A percentile compares a stretch with the other conserved stretches of the same genome.
Conservation (phyloP, 139 green algal species). For the Pycnococcus provasolii region DNA sequence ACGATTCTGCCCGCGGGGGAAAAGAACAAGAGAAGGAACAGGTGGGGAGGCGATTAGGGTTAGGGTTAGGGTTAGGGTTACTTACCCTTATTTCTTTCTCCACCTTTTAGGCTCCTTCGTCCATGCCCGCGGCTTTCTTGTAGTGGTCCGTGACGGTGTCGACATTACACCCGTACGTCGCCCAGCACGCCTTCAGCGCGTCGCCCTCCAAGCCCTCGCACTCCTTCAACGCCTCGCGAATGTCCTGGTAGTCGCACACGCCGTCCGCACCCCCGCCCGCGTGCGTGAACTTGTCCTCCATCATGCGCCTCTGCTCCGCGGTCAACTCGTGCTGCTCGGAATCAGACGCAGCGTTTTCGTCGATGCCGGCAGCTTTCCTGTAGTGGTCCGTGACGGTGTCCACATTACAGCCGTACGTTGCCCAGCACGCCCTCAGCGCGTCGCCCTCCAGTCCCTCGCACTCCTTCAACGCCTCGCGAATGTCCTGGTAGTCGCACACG, state of each 20-base stretch:
- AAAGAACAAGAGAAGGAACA: too few species aligned
- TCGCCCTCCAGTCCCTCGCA: constrained; percentile 18
- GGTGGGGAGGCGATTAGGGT: too few species aligned
- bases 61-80: too few species aligned
- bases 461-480: constrained; percentile 14
- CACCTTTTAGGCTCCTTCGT: neutral
- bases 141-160: constrained; percentile 18
- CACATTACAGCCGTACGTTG: constrained; percentile 8
- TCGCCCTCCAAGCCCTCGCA: constrained; percentile 18
- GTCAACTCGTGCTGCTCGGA: too few species aligned
- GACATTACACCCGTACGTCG: constrained; percentile 8
- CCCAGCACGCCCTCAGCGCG: constrained; percentile 9
- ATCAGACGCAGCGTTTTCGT: neutral
- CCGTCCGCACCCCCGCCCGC: constrained; percentile 4
- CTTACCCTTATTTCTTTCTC: too few species aligned
- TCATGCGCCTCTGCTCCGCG: too few species aligned
- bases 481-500: constrained; percentile 16
- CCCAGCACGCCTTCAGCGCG: constrained; percentile 13
- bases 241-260: constrained; percentile 16
- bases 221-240: constrained; percentile 15
- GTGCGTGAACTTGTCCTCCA: constrained; percentile 13
- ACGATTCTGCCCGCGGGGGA: too few species aligned
- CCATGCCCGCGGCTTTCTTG: constrained; percentile 14
- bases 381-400: constrained; percentile 18
- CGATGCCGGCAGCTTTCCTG: constrained; percentile 15